Evolutionary conservation across 2,329 filamentous ascomycete genomes (phyloP), one percentile per base, ranked within the genome.

Genomic region (Moelleriella libera): DNA sequence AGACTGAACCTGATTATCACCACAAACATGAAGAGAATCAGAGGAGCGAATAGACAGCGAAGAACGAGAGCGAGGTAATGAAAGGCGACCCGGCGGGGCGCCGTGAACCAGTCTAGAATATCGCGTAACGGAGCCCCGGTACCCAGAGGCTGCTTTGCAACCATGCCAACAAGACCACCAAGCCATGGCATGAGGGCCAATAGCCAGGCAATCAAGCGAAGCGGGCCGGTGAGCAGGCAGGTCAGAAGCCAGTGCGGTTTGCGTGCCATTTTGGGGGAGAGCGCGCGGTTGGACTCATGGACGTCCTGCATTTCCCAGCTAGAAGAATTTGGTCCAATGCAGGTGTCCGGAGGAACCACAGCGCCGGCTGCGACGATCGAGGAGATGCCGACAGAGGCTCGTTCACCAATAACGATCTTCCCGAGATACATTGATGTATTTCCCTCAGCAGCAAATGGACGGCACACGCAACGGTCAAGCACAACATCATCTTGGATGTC

Each of bases 361-460:
- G 72, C 66, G 1, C 75, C 75, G 1, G 75, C 66, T 0, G 74
- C 71, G 3, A 78, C 58, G 43, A 74, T 67, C 1, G 73, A 71
- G 4, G 68, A 63, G 3, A 69, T 53, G 5, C 75, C 74, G 5
- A 78, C 61, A 2, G 63, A 68, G 8, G 65, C 64, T 43, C 72
- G 68, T 6, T 61, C 58, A 1, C 74, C 74, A 45, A 78, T 67
- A 8, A 57, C 58, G 50, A 78, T 76, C 6, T 59, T 62, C 9
- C 70, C 72, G 9, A 79, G 63, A 48, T 75, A 75, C 74, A 79
- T 78, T 1, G 69, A 68, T 0, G 75, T 75, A 55, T 78, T 77
- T n/a, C 66, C 61, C 58, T 78, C 75, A 2, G 63, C 74, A 0
- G 67, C 74, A 51, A 79, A 77, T 0, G 74, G 73, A 8, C 75